These are phyloP conservation scores for Calocybe gambosa DNA, from an alignment of 1,284 basidiomycete species.

Conservation along the genomic window DNA sequence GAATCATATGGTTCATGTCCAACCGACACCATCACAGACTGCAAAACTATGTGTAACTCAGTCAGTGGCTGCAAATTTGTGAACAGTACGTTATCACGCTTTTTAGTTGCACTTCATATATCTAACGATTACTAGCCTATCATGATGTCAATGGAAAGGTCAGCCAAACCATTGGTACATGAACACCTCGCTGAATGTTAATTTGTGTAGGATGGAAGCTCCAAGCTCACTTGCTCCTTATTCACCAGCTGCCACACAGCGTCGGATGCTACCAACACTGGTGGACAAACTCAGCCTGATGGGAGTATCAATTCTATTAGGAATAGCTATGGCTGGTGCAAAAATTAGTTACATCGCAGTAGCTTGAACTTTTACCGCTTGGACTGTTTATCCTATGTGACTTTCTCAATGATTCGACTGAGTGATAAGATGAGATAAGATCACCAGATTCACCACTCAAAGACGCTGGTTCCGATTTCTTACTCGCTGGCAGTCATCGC, in stretches of 20 bases:
- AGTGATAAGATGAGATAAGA: too few species aligned
- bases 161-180: neutral
- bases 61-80: constrained; percentile 26
- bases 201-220: constrained; percentile 22
- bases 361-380: neutral
- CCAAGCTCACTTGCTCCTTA: constrained; percentile 29
- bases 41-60: constrained; percentile 27
- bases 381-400: too few species aligned
- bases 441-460: too few species aligned
- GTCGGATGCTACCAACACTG: constrained; percentile 20
- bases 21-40: constrained; percentile 17
- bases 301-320: constrained; percentile 33
- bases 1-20: neutral
- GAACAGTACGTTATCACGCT: constrained; percentile 22
- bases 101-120: neutral
- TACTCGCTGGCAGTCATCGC: too few species aligned
- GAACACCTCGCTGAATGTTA: neutral
- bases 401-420: too few species aligned
- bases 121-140: constrained; percentile 19
- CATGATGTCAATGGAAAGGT: constrained; percentile 29
- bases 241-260: constrained; percentile 16
- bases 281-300: constrained; percentile 15
- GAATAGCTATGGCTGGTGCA: constrained; percentile 36
- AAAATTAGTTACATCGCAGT: constrained; percentile 15
- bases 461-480: too few species aligned